Evolutionary conservation across 1,139 yeast species (phyloP).

Genomic region (Protomyces pachydermus): DNA sequence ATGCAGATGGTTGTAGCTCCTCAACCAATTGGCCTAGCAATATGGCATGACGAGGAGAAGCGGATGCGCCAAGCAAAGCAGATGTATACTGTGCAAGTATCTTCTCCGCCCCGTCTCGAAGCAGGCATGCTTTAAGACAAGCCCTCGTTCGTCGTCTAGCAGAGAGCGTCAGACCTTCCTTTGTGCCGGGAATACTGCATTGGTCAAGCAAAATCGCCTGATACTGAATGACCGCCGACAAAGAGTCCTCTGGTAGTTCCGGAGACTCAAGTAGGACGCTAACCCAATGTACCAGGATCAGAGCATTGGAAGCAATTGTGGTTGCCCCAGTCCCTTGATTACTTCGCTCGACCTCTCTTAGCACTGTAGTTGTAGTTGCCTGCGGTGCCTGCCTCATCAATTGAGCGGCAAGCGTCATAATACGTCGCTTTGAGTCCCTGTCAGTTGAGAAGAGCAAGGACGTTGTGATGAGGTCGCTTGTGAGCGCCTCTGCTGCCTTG

Average conservation of each 20-base stretch:
- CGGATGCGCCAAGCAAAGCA: background rate
- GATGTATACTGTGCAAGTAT: background rate
- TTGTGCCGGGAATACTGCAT: background rate
- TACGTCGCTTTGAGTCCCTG: background rate
- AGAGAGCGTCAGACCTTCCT: conserved; percentile 2
- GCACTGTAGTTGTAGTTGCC: background rate
- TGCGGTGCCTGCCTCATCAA: background rate
- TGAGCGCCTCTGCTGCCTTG: background rate
- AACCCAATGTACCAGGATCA: conserved; percentile 15
- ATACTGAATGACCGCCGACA: background rate
- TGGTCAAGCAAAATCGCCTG: conserved; percentile 15
- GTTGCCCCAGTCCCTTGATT: background rate
- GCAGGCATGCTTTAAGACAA: background rate
- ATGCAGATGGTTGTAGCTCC: background rate
- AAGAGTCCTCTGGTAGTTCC: background rate
- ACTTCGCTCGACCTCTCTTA: background rate
- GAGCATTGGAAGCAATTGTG: conserved; percentile 2
- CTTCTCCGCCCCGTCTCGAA: background rate
- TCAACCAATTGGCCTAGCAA: conserved; percentile 1
- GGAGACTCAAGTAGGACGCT: background rate
- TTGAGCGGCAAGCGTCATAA: background rate
- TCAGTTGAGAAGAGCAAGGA: background rate
- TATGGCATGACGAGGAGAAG: background rate
- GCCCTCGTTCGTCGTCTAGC: background rate
- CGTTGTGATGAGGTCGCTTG: background rate